Conservation (phyloP, 345 rosid species). For the Heritiera littoralis region DNA sequence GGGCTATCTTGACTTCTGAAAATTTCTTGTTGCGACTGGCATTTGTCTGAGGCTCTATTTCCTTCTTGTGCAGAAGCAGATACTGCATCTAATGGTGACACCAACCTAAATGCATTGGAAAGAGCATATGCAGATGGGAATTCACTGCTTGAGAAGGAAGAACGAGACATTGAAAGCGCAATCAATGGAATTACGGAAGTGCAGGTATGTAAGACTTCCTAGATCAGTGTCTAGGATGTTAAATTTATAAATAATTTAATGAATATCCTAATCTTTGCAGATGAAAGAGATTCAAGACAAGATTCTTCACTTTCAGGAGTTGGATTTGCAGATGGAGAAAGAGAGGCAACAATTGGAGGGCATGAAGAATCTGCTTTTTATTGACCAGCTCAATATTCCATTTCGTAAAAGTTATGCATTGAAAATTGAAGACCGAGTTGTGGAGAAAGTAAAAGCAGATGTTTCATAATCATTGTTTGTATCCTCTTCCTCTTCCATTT, state of each 20-base stretch:
- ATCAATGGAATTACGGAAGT: conserved; percentile 54
- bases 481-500: no score
- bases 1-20: not conserved
- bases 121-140: conserved; percentile 45
- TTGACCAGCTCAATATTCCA: conserved; percentile 68
- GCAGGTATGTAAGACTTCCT: conserved; percentile 50
- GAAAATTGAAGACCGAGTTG: conserved; percentile 37
- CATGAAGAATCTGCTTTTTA: conserved; percentile 68
- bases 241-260: conserved; percentile 10
- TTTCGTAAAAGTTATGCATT: conserved; percentile 42
- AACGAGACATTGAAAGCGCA: conserved; percentile 62
- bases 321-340: conserved; percentile 83
- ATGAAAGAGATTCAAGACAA: conserved; percentile 71
- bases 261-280: conserved; percentile 40
- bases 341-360: conserved; percentile 77
- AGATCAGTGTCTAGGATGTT: not conserved
- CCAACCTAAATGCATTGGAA: conserved; percentile 33
- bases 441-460: conserved; percentile 40
- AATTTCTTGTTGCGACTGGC: conserved; percentile 13
- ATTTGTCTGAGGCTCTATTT: conserved; percentile 6
- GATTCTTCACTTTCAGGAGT: conserved; percentile 67
- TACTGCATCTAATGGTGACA: conserved; percentile 43
- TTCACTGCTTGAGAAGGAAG: conserved; percentile 56
- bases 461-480: not conserved
- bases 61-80: conserved; percentile 42